Evolutionary conservation across 768 basidiomycete genomes (phyloP).

Genomic region (Serpula lacrymans): DNA sequence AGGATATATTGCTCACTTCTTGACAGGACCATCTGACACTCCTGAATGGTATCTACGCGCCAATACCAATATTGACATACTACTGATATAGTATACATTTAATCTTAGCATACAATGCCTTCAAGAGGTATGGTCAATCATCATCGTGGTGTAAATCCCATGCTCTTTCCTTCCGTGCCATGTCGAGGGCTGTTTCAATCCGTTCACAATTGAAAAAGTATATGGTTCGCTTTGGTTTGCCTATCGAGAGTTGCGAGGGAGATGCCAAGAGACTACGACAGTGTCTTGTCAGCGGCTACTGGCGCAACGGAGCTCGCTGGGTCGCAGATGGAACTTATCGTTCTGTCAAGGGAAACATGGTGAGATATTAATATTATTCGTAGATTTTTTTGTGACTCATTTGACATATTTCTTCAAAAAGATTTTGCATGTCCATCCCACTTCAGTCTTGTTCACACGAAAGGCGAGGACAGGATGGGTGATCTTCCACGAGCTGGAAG

Average conservation of each 20-base stretch:
- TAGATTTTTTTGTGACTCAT: not conserved
- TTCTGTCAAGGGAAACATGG: conserved; percentile 82
- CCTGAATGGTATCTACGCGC: conserved; percentile 64
- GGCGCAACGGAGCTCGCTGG: conserved; percentile 91
- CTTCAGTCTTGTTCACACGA: conserved; percentile 89
- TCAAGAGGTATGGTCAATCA: conserved; percentile 76
- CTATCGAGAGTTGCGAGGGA: conserved; percentile 83
- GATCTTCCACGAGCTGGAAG: conserved; percentile 92
- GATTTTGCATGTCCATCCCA: conserved; percentile 89
- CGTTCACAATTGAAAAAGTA: conserved; percentile 95
- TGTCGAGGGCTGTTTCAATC: conserved; percentile 93
- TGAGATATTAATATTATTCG: conserved; percentile 27
- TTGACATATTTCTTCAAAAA: conserved; percentile 27
- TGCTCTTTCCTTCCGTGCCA: conserved; percentile 87
- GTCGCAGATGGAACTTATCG: conserved; percentile 91
- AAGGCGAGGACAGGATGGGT: conserved; percentile 93
- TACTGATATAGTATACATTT: conserved; percentile 5
- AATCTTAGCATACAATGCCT: conserved; percentile 84
- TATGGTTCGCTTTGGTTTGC: conserved; percentile 84
- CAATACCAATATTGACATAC: not conserved
- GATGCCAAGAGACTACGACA: conserved; percentile 79
- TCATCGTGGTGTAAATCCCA: conserved; percentile 93
- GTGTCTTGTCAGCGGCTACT: conserved; percentile 91
- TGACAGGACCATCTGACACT: conserved; percentile 89
- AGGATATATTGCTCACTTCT: conserved; percentile 5